Evolutionary conservation across 2,329 filamentous ascomycete genomes (phyloP).

Genomic region (Macrophomina tecta): DNA sequence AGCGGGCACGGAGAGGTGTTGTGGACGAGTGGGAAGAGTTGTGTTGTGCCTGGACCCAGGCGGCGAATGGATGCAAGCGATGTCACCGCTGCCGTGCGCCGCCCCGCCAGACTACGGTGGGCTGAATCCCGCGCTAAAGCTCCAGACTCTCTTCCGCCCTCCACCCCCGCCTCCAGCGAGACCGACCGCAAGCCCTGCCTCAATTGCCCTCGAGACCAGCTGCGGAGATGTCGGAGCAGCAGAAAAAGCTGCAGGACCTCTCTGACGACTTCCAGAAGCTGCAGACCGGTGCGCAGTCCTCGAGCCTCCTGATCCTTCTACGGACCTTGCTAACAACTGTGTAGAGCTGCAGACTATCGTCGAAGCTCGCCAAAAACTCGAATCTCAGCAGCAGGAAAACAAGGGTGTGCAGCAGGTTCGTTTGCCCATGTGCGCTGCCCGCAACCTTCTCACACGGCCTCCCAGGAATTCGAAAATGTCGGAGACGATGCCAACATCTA

Average conservation of each 20-base stretch:
- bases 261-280: slow-evolving; percentile 88
- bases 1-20: background rate
- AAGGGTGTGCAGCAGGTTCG: slow-evolving; percentile 76
- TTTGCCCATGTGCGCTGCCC: slow-evolving; percentile 39
- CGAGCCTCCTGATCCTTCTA: background rate
- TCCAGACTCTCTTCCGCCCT: slow-evolving; percentile 14
- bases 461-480: slow-evolving; percentile 79
- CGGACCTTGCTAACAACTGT: slow-evolving; percentile 17
- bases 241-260: slow-evolving; percentile 79
- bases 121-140: slow-evolving; percentile 4
- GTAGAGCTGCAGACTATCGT: slow-evolving; percentile 80
- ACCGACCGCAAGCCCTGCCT: background rate
- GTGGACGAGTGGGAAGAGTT: background rate
- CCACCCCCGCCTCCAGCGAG: background rate
- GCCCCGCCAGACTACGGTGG: slow-evolving; percentile 1
- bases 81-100: background rate
- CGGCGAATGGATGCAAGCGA: slow-evolving; percentile 13
- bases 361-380: slow-evolving; percentile 84
- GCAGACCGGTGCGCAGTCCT: slow-evolving; percentile 70
- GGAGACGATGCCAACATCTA: slow-evolving; percentile 88
- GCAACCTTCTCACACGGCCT: background rate
- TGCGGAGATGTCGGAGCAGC: slow-evolving; percentile 56
- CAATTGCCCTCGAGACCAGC: slow-evolving; percentile 1
- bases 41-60: slow-evolving; percentile 20
- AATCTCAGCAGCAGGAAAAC: slow-evolving; percentile 94